Base-by-base conservation (phyloP, 148 eudicot genomes). In the Nyssa sinensis region DNA sequence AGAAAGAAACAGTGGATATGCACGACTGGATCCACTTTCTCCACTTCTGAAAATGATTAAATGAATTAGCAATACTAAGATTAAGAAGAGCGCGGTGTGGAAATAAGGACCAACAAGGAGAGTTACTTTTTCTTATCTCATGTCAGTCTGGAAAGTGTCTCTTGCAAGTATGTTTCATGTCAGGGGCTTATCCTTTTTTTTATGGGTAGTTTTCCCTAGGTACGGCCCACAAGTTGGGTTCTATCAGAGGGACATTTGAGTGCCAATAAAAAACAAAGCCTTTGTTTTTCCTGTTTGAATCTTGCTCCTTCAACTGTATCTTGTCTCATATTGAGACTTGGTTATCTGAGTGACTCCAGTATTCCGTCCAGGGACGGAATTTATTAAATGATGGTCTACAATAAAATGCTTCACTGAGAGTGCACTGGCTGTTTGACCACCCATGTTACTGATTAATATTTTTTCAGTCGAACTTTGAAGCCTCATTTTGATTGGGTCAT, bases 261-360 rank as follows among this genome's bases (percentile, higher is more conserved):
- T 49, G 13, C 6, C 11, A 37, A 49, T 33, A 19, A 7, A 34
- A 23, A 23, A 35, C 10, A 27, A n/a, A 14, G 29, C 64, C 34
- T 59, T 58, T 34, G 37, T 55, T 23, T 24, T 71, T 32, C 14
- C 10, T 57, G 64, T 33, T 71, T 35, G 69, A 25, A 65, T 65
- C 29, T 11, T 35, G 29, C 29, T 65, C 29, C 25, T 33, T 33
- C 44, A 33, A 7, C 16, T 65, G 14, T 14, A 65, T 10, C 7
- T 35, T 35, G 49, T 65, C 69, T 35, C 31, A 24, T 24, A 27
- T n/a, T 9, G 53, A 39, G 69, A 66, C 55, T 65, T 65, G 68
- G n/a, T 34, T 35, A 33, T 8, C 28, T 65, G 49, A 33, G 13
- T 23, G 5, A 65, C 49, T 65, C 68, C 66, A 63, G 21, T 32